Conservation (phyloP, 1,139 yeast species). For the Candida frijolesensis region DNA sequence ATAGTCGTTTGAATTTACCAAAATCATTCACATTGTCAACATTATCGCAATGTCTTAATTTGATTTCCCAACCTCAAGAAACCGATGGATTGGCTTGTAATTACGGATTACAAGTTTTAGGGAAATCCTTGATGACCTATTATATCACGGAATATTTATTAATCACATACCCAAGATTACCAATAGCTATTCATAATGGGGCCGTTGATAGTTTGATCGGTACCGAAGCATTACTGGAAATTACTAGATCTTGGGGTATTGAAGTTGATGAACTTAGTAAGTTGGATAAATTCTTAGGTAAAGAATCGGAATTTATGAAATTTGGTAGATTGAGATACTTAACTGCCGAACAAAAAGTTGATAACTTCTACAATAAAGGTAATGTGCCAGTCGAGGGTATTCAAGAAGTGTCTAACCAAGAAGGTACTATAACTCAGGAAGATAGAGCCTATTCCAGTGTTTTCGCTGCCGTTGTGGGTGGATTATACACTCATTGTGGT, state of each 20-base stretch:
- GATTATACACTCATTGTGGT: constrained; percentile 67
- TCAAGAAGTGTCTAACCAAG: constrained; percentile 23
- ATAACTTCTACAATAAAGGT: constrained; percentile 26
- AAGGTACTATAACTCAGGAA: constrained; percentile 24
- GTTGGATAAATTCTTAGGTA: constrained; percentile 66
- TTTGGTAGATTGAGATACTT: constrained; percentile 66
- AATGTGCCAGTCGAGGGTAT: constrained; percentile 47
- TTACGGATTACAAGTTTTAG: constrained; percentile 78
- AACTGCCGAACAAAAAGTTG: constrained; percentile 31
- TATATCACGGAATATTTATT: constrained; percentile 75
- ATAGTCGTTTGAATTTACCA: constrained; percentile 71
- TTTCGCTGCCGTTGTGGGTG: constrained; percentile 74
- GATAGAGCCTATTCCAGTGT: constrained; percentile 53
- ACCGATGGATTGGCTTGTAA: constrained; percentile 65
- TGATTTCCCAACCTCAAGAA: constrained; percentile 26
- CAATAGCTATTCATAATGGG: constrained; percentile 71
- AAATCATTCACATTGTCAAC: constrained; percentile 59
- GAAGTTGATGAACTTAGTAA: constrained; percentile 69
- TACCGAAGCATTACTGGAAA: constrained; percentile 57
- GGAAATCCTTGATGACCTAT: constrained; percentile 74
- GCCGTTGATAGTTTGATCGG: constrained; percentile 78
- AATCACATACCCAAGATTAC: constrained; percentile 84
- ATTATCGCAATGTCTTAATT: constrained; percentile 75
- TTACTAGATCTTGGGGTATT: constrained; percentile 87
- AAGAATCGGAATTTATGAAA: constrained; percentile 65